A percentile compares a stretch with the other conserved stretches of the same genome.
Conservation (phyloP, 2,329 filamentous ascomycete species). For the Cercospora berteroae region DNA sequence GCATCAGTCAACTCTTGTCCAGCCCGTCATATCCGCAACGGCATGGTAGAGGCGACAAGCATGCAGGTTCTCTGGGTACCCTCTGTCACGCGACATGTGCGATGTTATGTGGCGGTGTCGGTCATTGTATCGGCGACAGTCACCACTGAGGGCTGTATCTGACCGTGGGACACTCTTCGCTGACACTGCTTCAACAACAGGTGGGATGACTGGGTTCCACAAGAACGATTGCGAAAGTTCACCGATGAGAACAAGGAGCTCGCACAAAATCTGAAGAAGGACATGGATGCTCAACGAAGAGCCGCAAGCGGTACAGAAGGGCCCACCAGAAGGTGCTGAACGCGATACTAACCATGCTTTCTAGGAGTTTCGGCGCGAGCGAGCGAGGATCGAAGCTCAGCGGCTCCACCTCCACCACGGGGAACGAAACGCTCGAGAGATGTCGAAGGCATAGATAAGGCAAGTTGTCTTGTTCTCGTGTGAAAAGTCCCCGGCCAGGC, state of each 20-base stretch:
- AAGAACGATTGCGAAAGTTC: constrained; percentile 90
- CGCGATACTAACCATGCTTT: neutral
- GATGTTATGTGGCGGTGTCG: neutral
- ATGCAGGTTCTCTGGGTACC: neutral
- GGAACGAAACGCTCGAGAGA: constrained; percentile 74
- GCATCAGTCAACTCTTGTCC: neutral
- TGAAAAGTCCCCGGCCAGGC: neutral
- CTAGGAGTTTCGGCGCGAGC: constrained; percentile 60
- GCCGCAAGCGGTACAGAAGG: constrained; percentile 40
- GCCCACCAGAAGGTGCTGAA: neutral
- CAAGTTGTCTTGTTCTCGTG: constrained; percentile 40
- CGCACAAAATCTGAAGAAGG: constrained; percentile 68
- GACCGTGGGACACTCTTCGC: neutral
- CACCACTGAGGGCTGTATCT: neutral
- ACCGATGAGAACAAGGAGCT: constrained; percentile 94
- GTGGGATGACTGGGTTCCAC: constrained; percentile 97
- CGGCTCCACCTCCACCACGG: constrained; percentile 56
- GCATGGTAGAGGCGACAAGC: neutral
- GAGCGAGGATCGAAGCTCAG: constrained; percentile 72
- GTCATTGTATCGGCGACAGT: neutral
- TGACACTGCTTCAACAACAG: constrained; percentile 42
- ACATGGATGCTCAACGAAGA: constrained; percentile 61
- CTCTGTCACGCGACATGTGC: neutral
- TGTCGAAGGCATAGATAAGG: constrained; percentile 74
- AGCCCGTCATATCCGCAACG: neutral